Evolutionary conservation across 148 eudicot species (phyloP).

Genomic region (Chenopodium berlandieri): DNA sequence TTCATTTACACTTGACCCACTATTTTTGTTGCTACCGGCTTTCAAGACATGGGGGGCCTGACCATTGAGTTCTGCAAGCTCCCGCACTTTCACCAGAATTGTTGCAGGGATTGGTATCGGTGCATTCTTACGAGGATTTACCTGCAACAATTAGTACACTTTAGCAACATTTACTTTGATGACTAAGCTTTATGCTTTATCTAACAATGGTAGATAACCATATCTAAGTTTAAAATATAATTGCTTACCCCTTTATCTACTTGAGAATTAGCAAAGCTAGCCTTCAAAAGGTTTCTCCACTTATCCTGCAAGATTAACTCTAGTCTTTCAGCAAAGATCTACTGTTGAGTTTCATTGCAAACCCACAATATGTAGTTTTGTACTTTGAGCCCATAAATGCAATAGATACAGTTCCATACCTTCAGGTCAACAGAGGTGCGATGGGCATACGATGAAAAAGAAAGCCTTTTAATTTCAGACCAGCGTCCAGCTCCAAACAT

Average conservation of each 20-base stretch:
- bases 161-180: background rate
- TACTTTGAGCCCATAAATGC: background rate
- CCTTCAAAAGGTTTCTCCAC: slow-evolving; percentile 97
- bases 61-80: slow-evolving; percentile 79
- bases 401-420: slow-evolving; percentile 37
- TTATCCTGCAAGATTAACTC: slow-evolving; percentile 64
- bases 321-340: slow-evolving; percentile 8
- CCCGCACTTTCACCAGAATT: slow-evolving; percentile 74
- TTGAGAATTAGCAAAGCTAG: slow-evolving; percentile 59
- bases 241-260: slow-evolving; percentile 73
- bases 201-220: background rate
- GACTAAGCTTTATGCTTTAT: background rate
- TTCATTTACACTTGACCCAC: slow-evolving; percentile 45
- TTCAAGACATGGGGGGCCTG: slow-evolving; percentile 50
- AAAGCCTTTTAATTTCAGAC: slow-evolving; percentile 93
- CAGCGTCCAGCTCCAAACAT: slow-evolving; percentile 92
- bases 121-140: slow-evolving; percentile 52
- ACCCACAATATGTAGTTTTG: background rate
- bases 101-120: slow-evolving; percentile 68
- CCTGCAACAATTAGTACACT: slow-evolving; percentile 30
- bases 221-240: background rate
- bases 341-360: background rate
- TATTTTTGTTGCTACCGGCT: slow-evolving; percentile 35
- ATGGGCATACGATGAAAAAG: slow-evolving; percentile 78
- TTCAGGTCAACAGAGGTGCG: slow-evolving; percentile 97